These are phyloP conservation scores for Brachypodium distachyon DNA, from an alignment of 202 grass and related monocot genomes.

Conservation along the genomic window DNA sequence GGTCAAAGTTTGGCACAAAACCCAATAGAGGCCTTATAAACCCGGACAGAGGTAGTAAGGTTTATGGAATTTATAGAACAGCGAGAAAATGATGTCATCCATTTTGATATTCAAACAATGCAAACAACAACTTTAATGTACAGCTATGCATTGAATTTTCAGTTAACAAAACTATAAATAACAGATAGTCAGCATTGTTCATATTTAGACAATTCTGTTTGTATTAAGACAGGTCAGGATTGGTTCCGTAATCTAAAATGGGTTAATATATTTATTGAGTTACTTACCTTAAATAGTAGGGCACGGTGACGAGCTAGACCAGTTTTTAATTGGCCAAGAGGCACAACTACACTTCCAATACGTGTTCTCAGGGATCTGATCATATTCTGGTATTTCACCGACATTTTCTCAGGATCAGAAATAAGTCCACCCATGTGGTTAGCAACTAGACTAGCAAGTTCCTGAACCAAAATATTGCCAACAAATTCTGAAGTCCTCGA, in stretches of 20 bases:
- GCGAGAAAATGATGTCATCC: not conserved
- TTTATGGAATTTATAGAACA: not conserved
- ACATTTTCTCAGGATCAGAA: conserved; percentile 66
- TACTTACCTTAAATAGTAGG: conserved; percentile 89
- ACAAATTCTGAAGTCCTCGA: conserved; percentile 49
- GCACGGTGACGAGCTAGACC: conserved; percentile 91
- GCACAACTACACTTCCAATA: conserved; percentile 60
- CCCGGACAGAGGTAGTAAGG: too few relatives aligned
- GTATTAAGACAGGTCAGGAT: not conserved
- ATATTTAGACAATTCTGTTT: not conserved
- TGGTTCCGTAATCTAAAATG: not conserved
- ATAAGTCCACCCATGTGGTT: conserved; percentile 78
- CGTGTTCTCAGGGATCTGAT: conserved; percentile 44
- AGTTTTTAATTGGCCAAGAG: conserved; percentile 74
- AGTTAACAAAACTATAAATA: conserved; percentile 8
- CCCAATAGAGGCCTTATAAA: too few relatives aligned
- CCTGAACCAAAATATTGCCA: conserved; percentile 63
- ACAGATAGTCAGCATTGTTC: not conserved
- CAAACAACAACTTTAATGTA: not conserved
- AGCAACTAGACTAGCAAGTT: conserved; percentile 66
- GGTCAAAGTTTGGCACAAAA: too few relatives aligned
- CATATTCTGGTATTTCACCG: conserved; percentile 45
- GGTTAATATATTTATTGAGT: conserved; percentile 5
- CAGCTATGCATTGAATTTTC: not conserved
- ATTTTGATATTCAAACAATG: not conserved